Percentiles rank a stretch among this genome's conserved stretches.
Evolutionary conservation across 1,284 basidiomycete genomes (phyloP).

Genomic region (Sporisorium scitamineum): DNA sequence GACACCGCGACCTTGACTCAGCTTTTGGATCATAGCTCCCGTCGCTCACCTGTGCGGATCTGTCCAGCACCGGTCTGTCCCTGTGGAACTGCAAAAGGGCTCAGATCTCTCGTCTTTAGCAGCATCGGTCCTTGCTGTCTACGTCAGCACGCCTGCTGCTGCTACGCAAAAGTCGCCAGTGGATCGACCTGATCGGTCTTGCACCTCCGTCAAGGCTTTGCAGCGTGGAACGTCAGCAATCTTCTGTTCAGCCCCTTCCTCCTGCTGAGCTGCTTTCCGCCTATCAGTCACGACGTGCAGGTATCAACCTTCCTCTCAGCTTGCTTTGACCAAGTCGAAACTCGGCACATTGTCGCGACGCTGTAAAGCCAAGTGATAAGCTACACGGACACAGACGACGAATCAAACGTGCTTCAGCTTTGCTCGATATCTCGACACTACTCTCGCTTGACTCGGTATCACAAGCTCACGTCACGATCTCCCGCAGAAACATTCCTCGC

Average conservation of each 20-base stretch:
- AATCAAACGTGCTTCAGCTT: neutral
- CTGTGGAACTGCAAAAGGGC: neutral
- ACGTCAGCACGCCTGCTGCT: neutral
- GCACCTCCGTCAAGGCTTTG: too few species aligned
- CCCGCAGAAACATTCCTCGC: neutral
- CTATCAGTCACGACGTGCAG: too few species aligned
- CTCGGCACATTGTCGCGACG: neutral
- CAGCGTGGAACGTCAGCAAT: neutral
- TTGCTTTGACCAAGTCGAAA: neutral
- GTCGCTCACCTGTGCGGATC: neutral
- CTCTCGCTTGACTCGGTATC: neutral
- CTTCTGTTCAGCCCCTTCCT: neutral
- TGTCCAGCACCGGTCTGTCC: neutral
- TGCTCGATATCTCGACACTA: neutral
- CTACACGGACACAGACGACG: too few species aligned
- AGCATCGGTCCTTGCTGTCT: neutral
- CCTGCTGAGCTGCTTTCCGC: neutral
- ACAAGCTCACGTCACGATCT: neutral
- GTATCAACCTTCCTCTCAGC: neutral
- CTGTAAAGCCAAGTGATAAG: neutral
- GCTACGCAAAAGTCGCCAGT: neutral
- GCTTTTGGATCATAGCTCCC: neutral
- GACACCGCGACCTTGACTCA: neutral
- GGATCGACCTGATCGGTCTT: neutral
- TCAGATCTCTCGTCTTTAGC: neutral